Base-by-base conservation (phyloP, 495 filamentous ascomycete genomes). In the Penicillium samsonianum region DNA sequence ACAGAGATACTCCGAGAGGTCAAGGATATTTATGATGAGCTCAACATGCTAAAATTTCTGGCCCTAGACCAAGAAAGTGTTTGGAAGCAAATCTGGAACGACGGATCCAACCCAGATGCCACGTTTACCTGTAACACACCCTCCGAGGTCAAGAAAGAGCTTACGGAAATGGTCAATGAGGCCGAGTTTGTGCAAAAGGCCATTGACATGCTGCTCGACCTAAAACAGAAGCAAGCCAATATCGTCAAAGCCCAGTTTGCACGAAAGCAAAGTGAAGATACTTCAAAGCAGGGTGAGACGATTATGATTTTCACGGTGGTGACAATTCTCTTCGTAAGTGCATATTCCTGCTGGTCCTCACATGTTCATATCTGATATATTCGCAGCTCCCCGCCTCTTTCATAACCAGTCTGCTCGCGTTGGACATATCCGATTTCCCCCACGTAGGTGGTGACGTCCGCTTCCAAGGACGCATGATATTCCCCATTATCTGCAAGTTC, bases 271-370 rank as follows among this genome's bases (percentile, higher is more conserved):
- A 45, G 22, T 11, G 20, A 45, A 23, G 42, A 45, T 2, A 45
- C 42, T 26, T 2, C 42, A 11, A 23, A 23, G 17, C 42, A 45
- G 22, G 72, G 75, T n/a, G 78, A 84, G 51, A 84, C 80, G 0
- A 78, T 86, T 47, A 82, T 88, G 75, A 77, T 84, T 0, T 87
- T 87, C 60, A 87, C 84, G 3, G 76, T 85, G 45, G 80, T 84
- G 4, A 84, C 80, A 0, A 81, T n/a, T 85, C 63, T 85, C 33
- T 85, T 85, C 73, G 71, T 87, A 20, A 45, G 63, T 62, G 23
- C 23, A 25, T 25, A 25, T 25, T 4, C 23, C 2, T 25, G n/a
- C 4, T 22, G 35, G 4, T 37, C 12, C 4, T 14, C 1, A 16
- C 14, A 8, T 25, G 17, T 45, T 45, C 9, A 3, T 45, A 16